Base-by-base conservation (phyloP, 805 yeast genomes). In the Metschnikowia hibisci region DNA sequence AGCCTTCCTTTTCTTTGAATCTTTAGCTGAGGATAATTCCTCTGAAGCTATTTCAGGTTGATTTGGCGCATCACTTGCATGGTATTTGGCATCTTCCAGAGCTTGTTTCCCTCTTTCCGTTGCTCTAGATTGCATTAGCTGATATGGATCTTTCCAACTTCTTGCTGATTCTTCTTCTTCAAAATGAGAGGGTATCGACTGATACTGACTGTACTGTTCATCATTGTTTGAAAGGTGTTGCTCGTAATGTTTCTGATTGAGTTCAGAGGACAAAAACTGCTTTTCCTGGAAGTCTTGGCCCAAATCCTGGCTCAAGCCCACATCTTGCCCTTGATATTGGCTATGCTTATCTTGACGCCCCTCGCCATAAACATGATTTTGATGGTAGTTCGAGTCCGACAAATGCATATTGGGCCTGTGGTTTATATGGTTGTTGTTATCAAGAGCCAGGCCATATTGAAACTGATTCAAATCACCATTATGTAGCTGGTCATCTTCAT, bases 1-100 rank as follows among this genome's bases (percentile, higher is more conserved):
- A 14, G 44, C 42, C 33, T 62, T 53, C 35, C 65, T 63, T 52
- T 65, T 66, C 42, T 56, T 47, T 9, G 31, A 22, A 33, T 33
- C 36, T 31, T 45, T 14, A 43, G 31, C 14, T 12, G 30, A 9
- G 23, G 15, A 9, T 29, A 31, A 6, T 10, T 34, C 23, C 27
- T 39, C 28, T 27, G 41, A 15, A 18, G 38, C 11, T n/a, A 13
- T 15, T 10, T 18, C 36, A 11, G 13, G n/a, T 18, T 32, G 28
- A 12, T 7, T 11, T 13, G 42, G 35, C 13, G 25, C 20, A 25
- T 22, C 15, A 13, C 31, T 34, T 12, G 23, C 8, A 6, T 34
- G 35, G 10, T 32, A 29, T 4, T 42, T 23, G 14, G 25, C 46
- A 15, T 34, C 33, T 4, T 23, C 36, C 12, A 22, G 18, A 14